Evolutionary conservation across 192 early-diverging fungal genomes (phyloP).

Genomic region (Linnemannia elongata): DNA sequence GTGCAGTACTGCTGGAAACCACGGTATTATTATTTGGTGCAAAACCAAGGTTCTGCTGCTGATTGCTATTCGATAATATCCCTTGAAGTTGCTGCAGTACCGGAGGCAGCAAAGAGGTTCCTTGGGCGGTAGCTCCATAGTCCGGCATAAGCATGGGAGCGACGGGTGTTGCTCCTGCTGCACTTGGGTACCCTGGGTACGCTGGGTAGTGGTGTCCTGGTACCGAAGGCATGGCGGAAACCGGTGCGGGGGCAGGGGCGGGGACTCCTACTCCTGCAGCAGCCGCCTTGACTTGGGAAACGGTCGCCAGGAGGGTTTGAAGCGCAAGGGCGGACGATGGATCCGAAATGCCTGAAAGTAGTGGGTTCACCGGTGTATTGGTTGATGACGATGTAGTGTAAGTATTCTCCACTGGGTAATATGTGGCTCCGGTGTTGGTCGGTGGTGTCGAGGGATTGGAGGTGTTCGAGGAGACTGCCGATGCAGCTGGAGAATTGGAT

Average conservation of each 20-base stretch:
- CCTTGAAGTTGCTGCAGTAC: constrained; percentile 51
- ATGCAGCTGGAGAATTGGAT: constrained; percentile 8
- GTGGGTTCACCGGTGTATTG: constrained; percentile 4
- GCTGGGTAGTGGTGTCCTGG: neutral
- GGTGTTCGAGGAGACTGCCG: neutral
- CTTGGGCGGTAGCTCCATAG: neutral
- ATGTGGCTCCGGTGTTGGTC: neutral
- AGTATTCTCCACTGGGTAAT: neutral
- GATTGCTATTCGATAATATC: constrained; percentile 52
- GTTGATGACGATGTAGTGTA: neutral
- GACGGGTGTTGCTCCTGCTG: neutral
- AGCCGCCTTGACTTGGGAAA: constrained; percentile 43
- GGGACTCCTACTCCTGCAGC: constrained; percentile 3
- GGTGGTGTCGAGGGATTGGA: neutral
- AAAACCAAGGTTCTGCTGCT: constrained; percentile 26
- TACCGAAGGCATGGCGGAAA: neutral
- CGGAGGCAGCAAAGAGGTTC: constrained; percentile 16
- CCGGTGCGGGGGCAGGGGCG: neutral
- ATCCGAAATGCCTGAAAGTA: constrained; percentile 39
- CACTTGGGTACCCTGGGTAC: neutral
- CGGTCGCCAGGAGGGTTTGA: constrained; percentile 43
- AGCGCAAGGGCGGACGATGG: constrained; percentile 45
- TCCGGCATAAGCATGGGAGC: neutral
- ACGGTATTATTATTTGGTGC: constrained; percentile 54
- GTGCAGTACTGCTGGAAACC: constrained; percentile 27